Base-by-base conservation (phyloP, 176 grass and related monocot species). In the Oropetium thomaeum region DNA sequence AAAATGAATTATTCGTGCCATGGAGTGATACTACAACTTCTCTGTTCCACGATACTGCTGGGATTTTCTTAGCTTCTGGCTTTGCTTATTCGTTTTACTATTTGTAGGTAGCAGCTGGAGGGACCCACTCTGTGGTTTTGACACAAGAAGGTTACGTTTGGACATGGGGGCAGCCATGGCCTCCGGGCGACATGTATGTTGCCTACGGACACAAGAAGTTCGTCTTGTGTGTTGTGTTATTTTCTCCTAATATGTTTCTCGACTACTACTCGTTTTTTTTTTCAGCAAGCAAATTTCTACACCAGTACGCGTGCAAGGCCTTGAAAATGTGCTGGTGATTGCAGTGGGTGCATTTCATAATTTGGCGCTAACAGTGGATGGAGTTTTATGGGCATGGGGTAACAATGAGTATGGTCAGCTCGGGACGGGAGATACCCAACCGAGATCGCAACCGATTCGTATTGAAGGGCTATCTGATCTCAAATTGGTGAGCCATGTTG, bases 311-410 rank as follows among this genome's bases (percentile, higher is more conserved):
- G 84, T 99, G 70, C 96, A 99, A 86, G 96, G 96, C 37, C 86
- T 95, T 53, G 82, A 99, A 71, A 84, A 31, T 47, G 91, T 99
- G 76, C 79, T 44, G 58, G 51, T 86, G 79, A 99, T 95, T 81
- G 91, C 96, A n/a, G 96, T 99, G 65, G 96, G 96, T 54, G 96
- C 96, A 85, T 99, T 99, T 77, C 96, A 99, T 80, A 99, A 99
- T 81, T 90, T 99, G 71, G 96, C 96, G 55, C 79, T 99, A 13
- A 52, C 88, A 76, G 79, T 90, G 27, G 84, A 95, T 69, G 91
- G 96, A 62, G 78, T 71, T 42, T 90, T 99, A 82, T 99, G 91
- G 96, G 96, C 91, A 16, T 98, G 96, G 96, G 96, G 96, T 55
- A 98, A 83, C 68, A 98, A 98, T 74, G 96, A 98, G 60, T 98